Evolutionary conservation across 75 land plant genomes (phyloP).

Genomic region (Adiantum capillusveneris): DNA sequence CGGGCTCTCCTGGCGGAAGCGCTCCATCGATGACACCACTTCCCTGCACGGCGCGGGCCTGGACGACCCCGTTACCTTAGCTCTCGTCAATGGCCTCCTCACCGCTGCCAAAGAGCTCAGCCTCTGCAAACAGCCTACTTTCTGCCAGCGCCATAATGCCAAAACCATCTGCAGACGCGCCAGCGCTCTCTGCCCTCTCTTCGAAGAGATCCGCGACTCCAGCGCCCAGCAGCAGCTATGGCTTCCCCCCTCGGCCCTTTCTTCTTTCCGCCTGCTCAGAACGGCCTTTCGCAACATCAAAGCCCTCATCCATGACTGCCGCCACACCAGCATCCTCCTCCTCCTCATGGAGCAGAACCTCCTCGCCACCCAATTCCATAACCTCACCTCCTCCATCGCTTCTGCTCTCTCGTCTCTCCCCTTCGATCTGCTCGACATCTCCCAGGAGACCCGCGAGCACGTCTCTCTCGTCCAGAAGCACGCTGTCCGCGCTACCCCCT

Average conservation of each 20-base stretch:
- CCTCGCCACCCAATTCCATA: constrained; percentile 44
- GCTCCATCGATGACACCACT: not conserved
- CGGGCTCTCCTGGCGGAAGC: constrained; percentile 1
- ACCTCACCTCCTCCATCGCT: constrained; percentile 40
- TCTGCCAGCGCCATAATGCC: constrained; percentile 33
- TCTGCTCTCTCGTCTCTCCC: constrained; percentile 58
- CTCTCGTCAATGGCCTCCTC: not conserved
- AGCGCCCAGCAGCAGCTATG: too few species aligned
- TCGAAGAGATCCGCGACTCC: constrained; percentile 31
- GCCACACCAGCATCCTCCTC: constrained; percentile 43
- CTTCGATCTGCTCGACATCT: constrained; percentile 30
- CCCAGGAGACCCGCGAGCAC: constrained; percentile 40
- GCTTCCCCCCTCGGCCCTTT: constrained; percentile 31
- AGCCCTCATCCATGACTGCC: constrained; percentile 37
- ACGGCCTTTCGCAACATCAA: constrained; percentile 31
- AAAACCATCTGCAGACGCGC: constrained; percentile 35
- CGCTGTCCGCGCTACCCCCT: constrained; percentile 23
- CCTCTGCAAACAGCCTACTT: constrained; percentile 3
- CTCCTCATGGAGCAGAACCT: constrained; percentile 35
- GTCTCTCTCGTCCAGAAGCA: constrained; percentile 39
- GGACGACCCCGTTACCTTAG: not conserved
- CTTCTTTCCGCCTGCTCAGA: constrained; percentile 48
- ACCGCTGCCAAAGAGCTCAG: not conserved
- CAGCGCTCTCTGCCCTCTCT: constrained; percentile 33
- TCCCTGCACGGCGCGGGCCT: not conserved